A percentile compares a stretch with the other conserved stretches of the same genome.
These are phyloP conservation scores for Trichoderma endophyticum DNA, from an alignment of 2,329 filamentous ascomycete genomes.

Conservation along the genomic window DNA sequence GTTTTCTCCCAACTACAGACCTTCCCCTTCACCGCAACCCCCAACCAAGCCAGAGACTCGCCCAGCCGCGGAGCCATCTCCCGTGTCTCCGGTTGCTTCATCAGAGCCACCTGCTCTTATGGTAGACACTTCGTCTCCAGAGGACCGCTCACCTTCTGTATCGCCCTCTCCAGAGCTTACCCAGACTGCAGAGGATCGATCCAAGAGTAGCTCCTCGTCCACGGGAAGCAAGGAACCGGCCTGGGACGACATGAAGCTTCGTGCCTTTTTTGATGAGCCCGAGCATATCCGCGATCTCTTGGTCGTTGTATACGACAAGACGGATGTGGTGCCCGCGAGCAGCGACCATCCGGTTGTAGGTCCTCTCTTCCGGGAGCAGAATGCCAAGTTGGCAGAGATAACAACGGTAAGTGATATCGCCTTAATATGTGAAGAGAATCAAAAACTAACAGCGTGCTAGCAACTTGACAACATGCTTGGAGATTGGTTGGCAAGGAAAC, in stretches of 20 bases:
- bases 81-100: constrained; percentile 32
- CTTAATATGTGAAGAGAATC: neutral
- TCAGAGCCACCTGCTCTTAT: constrained; percentile 64
- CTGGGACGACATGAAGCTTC: constrained; percentile 84
- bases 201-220: constrained; percentile 37
- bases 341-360: constrained; percentile 83
- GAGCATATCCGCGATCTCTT: constrained; percentile 87
- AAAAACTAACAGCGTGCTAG: constrained; percentile 35
- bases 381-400: constrained; percentile 80
- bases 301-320: constrained; percentile 89
- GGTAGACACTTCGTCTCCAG: constrained; percentile 68
- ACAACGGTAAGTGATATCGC: constrained; percentile 56
- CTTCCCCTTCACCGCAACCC: constrained; percentile 25
- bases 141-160: constrained; percentile 60
- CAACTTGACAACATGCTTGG: constrained; percentile 85
- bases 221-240: constrained; percentile 43
- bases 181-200: constrained; percentile 42
- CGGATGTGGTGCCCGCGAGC: constrained; percentile 72
- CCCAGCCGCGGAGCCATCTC: neutral
- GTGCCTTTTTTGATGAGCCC: constrained; percentile 87
- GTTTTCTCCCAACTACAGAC: constrained; percentile 33
- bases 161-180: constrained; percentile 63
- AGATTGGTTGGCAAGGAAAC: constrained; percentile 72
- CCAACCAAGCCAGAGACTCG: constrained; percentile 25
- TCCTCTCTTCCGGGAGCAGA: constrained; percentile 81